These are phyloP conservation scores for Massospora cicadina DNA, from an alignment of 371 early-diverging fungal species.

Conservation along the genomic window DNA sequence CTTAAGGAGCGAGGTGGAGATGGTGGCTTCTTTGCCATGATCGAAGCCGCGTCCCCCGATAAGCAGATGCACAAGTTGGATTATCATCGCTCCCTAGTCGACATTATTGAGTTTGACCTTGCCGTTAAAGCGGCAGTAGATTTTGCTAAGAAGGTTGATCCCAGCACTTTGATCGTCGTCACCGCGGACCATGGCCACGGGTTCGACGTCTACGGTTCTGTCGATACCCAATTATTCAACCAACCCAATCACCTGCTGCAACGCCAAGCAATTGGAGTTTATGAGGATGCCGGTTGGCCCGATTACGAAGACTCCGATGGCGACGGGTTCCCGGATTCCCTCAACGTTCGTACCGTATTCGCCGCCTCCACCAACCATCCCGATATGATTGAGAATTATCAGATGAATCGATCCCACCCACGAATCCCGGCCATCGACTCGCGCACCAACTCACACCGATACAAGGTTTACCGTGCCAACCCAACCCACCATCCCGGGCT, in stretches of 20 bases:
- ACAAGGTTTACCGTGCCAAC: constrained; percentile 20
- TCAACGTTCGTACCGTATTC: constrained; percentile 32
- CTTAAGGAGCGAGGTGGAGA: constrained; percentile 40
- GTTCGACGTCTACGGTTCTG: constrained; percentile 53
- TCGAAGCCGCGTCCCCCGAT: constrained; percentile 57
- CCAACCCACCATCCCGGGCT: constrained; percentile 22
- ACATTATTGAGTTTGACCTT: constrained; percentile 49
- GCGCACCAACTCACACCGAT: constrained; percentile 19
- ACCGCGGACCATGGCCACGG: constrained; percentile 58
- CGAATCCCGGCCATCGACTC: constrained; percentile 21
- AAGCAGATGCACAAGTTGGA: constrained; percentile 50
- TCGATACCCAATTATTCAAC: constrained; percentile 29
- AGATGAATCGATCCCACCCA: constrained; percentile 22
- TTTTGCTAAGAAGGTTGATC: constrained; percentile 34
- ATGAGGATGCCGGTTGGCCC: constrained; percentile 45
- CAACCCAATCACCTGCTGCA: constrained; percentile 20
- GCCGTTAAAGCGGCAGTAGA: constrained; percentile 38
- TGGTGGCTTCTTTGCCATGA: constrained; percentile 55
- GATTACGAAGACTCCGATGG: constrained; percentile 37
- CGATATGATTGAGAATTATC: constrained; percentile 36
- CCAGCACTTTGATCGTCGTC: constrained; percentile 44
- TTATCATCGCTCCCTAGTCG: constrained; percentile 48
- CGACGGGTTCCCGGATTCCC: constrained; percentile 48
- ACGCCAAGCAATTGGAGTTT: constrained; percentile 43
- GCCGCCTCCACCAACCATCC: constrained; percentile 41